phyloP scores from a whole-genome alignment of 176 grass and related monocot species.

The Elaeis guineensis region DNA sequence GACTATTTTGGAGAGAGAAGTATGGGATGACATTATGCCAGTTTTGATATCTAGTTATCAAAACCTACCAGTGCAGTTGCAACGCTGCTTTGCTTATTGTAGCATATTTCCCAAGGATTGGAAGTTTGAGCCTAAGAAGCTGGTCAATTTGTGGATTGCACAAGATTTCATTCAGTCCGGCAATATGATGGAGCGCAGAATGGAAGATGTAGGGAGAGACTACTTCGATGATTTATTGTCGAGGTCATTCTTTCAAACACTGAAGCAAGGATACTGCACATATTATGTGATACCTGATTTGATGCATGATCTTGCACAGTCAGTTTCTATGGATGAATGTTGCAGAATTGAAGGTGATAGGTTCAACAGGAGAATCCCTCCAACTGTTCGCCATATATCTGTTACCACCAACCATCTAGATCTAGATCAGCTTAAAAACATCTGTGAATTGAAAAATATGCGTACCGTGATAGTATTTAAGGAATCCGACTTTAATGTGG shows the following conservation, averaged over 20 bases:
- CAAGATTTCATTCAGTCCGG: constrained; percentile 33
- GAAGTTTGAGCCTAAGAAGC: constrained; percentile 29
- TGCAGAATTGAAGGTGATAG: constrained; percentile 16
- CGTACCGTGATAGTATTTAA: constrained; percentile 36
- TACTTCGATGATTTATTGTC: constrained; percentile 42
- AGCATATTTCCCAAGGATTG: constrained; percentile 48
- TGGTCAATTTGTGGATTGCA: constrained; percentile 46
- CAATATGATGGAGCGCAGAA: constrained; percentile 1
- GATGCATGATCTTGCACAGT: constrained; percentile 41
- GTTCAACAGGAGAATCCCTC: constrained; percentile 7
- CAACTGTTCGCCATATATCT: constrained; percentile 34
- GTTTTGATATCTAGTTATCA: constrained; percentile 30
- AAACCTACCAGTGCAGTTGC: constrained; percentile 28
- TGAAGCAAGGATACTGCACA: constrained; percentile 5
- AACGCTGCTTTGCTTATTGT: constrained; percentile 38
- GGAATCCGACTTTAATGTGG: constrained; percentile 3
- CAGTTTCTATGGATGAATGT: constrained; percentile 45
- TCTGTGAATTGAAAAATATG: constrained; percentile 21
- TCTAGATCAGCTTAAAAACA: constrained; percentile 5
- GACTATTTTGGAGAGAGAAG: constrained; percentile 17
- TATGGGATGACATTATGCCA: constrained; percentile 22
- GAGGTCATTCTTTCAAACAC: constrained; percentile 38
- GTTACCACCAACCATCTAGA: constrained; percentile 28
- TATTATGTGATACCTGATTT: constrained; percentile 36
- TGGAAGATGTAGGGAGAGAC: constrained; percentile 34